phyloP scores from a whole-genome alignment of 805 yeast genomes.

The Metahyphopichia silvanorum region DNA sequence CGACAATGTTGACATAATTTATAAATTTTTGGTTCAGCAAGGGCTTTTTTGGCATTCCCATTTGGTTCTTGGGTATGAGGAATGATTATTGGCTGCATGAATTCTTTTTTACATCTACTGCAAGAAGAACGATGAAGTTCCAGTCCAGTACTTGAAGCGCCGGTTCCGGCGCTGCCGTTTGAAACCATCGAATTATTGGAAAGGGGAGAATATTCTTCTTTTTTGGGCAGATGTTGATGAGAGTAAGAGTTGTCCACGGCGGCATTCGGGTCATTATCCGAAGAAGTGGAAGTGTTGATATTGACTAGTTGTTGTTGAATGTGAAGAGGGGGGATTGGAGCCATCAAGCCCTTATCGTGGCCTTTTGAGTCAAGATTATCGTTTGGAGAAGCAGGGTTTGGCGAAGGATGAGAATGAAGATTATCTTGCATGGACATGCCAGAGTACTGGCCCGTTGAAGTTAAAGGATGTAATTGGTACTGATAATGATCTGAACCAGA shows the following conservation, averaged over 20 bases:
- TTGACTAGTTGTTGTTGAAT: conserved; percentile 38
- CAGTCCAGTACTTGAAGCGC: too few species aligned
- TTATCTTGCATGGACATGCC: too few species aligned
- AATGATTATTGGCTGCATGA: conserved; percentile 41
- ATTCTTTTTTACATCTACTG: conserved; percentile 58
- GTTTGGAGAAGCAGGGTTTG: conserved; percentile 1
- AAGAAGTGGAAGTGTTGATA: conserved; percentile 5
- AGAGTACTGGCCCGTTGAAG: too few species aligned
- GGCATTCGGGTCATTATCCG: not conserved
- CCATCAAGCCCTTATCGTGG: conserved; percentile 15
- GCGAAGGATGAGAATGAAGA: conserved; percentile 1
- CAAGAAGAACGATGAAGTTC: conserved; percentile 37
- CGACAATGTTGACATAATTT: conserved; percentile 65
- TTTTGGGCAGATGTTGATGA: not conserved
- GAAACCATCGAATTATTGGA: too few species aligned
- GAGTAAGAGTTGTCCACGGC: not conserved
- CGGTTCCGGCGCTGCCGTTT: too few species aligned
- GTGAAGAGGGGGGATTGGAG: conserved; percentile 42
- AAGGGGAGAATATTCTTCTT: not conserved
- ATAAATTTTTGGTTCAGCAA: conserved; percentile 40
- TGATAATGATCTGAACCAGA: too few species aligned
- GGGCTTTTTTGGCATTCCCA: conserved; percentile 23
- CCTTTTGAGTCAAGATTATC: not conserved
- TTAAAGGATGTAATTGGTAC: too few species aligned
- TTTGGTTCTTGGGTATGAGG: conserved; percentile 19